Evolutionary conservation across 805 yeast genomes (phyloP), one percentile per base, ranked within the genome.

Genomic region (Monosporozyma aerobia): DNA sequence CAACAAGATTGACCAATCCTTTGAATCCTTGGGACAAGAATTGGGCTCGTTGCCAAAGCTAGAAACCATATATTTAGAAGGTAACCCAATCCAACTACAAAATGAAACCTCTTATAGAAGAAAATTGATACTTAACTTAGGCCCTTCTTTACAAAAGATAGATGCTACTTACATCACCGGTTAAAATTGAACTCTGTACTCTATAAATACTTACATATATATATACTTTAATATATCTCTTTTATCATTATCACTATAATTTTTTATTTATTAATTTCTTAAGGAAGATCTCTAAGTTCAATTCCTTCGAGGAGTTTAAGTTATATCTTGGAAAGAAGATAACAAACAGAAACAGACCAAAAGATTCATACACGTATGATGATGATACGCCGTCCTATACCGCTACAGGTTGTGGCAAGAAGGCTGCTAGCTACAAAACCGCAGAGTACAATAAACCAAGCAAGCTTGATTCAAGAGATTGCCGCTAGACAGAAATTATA

Each of bases 41-140:
- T 75, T 94, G 54, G 80, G 82, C 13, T 71, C 72, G 41, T 71
- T 88, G 50, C 78, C 80, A 1, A 73, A 77, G 5, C 73, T 94
- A 51, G 95, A 89, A 50, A 89, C 96, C 0, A 96, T 94, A 5
- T 94, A 94, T 65, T 81, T 94, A 57, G 99, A 94, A 69, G 92
- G 94, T 8, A 92, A 92, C 64, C 98, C 98, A 3, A 67, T 94
- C 19, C 97, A 94, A 61, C 59, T 70, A 30, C 65, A 77, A 22
- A 85, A 85, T 59, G 81, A 81, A n/a, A 82, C 94, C 1, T 82
- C 90, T 50, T 94, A 94, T 67, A 77, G 97, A 62, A 80, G 94
- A 63, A 94, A 94, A 66, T 65, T 94, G 47, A 80, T 79, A 58
- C 73, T 94, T 61, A 78, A 83, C 54, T 73, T 92, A 54, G 65